Evolutionary conservation across 2,329 filamentous ascomycete genomes (phyloP).

Genomic region (Alternaria gansuensis): DNA sequence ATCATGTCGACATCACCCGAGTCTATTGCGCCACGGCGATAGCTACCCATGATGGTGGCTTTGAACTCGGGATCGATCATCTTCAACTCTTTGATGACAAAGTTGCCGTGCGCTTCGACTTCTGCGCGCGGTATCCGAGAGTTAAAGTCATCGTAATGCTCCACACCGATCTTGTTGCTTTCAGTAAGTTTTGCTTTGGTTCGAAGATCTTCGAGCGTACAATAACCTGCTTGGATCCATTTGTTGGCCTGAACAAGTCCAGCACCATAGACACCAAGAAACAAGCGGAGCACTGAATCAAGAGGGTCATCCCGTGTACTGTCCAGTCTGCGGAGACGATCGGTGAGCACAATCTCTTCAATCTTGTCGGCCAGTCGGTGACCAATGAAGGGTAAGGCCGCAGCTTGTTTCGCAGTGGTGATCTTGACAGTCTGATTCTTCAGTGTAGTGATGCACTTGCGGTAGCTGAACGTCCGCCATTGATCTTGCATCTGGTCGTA

Average conservation of each 20-base stretch:
- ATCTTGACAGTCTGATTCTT: constrained; percentile 72
- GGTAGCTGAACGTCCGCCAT: constrained; percentile 79
- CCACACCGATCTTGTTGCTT: constrained; percentile 78
- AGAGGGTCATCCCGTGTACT: constrained; percentile 72
- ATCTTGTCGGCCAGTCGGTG: constrained; percentile 81
- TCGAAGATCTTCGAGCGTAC: constrained; percentile 75
- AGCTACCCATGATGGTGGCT: constrained; percentile 82
- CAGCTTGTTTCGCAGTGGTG: constrained; percentile 73
- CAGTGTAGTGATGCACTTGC: constrained; percentile 77
- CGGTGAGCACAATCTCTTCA: constrained; percentile 83
- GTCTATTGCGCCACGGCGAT: constrained; percentile 76
- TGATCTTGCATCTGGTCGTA: constrained; percentile 78
- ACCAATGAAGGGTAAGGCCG: constrained; percentile 73
- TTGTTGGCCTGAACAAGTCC: constrained; percentile 73
- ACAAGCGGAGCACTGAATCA: constrained; percentile 72
- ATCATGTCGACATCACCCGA: constrained; percentile 88
- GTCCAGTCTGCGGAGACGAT: constrained; percentile 75
- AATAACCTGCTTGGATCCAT: constrained; percentile 80
- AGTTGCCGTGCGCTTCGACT: constrained; percentile 72
- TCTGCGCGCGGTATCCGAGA: constrained; percentile 79
- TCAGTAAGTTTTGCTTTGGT: constrained; percentile 68
- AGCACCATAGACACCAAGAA: constrained; percentile 81
- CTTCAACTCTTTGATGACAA: constrained; percentile 68
- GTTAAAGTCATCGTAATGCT: constrained; percentile 81
- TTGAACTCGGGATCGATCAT: constrained; percentile 70